Evolutionary conservation across 2,329 filamentous ascomycete species (phyloP), one percentile per base, ranked within the genome.

Genomic region (Teratosphaeria epicoccoides): DNA sequence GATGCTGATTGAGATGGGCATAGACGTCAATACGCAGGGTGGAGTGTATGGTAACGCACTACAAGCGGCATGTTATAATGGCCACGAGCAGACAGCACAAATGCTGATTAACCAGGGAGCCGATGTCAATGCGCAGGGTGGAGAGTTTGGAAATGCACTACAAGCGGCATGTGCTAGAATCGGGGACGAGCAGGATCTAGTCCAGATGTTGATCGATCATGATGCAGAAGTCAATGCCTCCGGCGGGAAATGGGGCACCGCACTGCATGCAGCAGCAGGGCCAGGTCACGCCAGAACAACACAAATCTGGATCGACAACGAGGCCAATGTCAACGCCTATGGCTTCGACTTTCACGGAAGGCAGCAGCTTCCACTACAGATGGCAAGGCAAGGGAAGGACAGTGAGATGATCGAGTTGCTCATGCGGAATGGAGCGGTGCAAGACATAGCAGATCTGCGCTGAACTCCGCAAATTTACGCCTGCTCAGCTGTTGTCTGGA

Each of bases 141-240:
- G 6, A 9, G n/a, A 4, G 29, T 48, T 12, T 23, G 48, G 48
- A 29, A 46, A n/a, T 25, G 48, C 48, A 17, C 48, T 50, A 23
- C 48, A 50, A 25, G 43, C 40, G 24, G 43, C 24, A 40, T 46
- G n/a, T n/a, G 40, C 22, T 24, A 11, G 20, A 49, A n/a, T 48
- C 55, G 43, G 10, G 10, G 20, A 9, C 10, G 9, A 45, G 43
- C 9, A 37, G 29, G 43, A 45, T 10, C 9, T 45, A 20, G 43
- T 45, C 10, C 49, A 52, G 52, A 20, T 55, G 14, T 52, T 60
- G 7, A 47, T 60, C 3, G 47, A 49, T 10, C 52, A 47, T 23
- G 57, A 53, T 24, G 57, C 54, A 11, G 51, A 61, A 43, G 51
- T 59, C 25, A 52, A 60, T 37, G 51, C 53, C 4, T 22, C 49